phyloP scores from a whole-genome alignment of 2,329 filamentous ascomycete genomes.

The Elsinoe australis region DNA sequence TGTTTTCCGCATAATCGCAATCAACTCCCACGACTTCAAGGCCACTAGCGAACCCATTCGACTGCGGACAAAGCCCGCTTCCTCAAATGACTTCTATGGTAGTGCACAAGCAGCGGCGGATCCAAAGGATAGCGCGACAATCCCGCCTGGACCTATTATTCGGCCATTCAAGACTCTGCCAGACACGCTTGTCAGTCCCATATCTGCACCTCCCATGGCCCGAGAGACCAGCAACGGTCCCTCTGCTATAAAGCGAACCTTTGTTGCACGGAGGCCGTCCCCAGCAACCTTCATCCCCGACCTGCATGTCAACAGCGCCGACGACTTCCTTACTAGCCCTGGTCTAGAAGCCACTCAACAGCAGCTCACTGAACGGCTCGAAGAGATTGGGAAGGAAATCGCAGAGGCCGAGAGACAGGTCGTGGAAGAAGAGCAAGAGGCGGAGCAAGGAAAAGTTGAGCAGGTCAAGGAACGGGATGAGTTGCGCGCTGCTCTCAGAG shows the following conservation, averaged over 20 bases:
- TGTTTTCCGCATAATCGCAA: constrained; percentile 84
- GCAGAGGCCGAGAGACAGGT: constrained; percentile 68
- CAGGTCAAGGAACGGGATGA: constrained; percentile 71
- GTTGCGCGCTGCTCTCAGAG: constrained; percentile 68
- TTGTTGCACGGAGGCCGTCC: constrained; percentile 66
- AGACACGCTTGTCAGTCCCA: constrained; percentile 14
- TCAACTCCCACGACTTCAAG: constrained; percentile 87
- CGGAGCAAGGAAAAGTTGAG: constrained; percentile 37
- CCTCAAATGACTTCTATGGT: constrained; percentile 39
- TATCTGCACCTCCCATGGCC: constrained; percentile 48
- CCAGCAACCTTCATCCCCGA: constrained; percentile 38
- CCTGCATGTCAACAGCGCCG: constrained; percentile 39
- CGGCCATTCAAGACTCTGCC: constrained; percentile 18
- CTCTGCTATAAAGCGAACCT: constrained; percentile 52
- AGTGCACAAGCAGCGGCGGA: constrained; percentile 38
- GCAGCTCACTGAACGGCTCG: constrained; percentile 72
- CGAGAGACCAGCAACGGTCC: constrained; percentile 58
- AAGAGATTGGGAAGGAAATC: constrained; percentile 71
- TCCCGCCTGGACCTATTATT: constrained; percentile 22
- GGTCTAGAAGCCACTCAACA: constrained; percentile 58
- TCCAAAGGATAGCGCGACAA: constrained; percentile 37
- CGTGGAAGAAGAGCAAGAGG: constrained; percentile 51
- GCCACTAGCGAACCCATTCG: constrained; percentile 80
- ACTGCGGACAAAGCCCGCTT: constrained; percentile 56
- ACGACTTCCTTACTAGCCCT: constrained; percentile 26